Percentiles rank a stretch among this genome's conserved stretches.
These are phyloP conservation scores for Cutaneotrichosporon daszewskae DNA, from an alignment of 1,284 basidiomycete genomes.

Conservation along the genomic window DNA sequence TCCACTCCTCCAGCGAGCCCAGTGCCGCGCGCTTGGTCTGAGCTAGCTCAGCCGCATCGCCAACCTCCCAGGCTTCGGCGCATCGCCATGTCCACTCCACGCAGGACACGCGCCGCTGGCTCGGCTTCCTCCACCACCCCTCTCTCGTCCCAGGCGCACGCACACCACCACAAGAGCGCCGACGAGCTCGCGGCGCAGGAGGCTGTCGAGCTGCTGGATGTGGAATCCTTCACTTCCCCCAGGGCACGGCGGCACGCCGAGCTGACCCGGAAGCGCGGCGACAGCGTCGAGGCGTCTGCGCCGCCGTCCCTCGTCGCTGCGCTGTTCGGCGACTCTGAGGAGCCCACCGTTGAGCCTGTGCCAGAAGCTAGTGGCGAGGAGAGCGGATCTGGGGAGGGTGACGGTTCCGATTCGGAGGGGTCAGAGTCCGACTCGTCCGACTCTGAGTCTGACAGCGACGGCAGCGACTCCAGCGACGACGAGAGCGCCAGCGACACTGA, in stretches of 20 bases:
- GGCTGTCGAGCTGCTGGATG: conserved; percentile 20
- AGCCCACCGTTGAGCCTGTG: too few species aligned
- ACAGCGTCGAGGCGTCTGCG: neutral
- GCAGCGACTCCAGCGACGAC: conserved; percentile 2
- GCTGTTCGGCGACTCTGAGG: neutral
- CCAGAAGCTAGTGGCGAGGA: conserved; percentile 1
- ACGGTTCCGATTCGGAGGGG: neutral
- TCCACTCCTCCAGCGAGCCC: too few species aligned
- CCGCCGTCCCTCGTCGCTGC: neutral
- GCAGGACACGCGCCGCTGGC: neutral
- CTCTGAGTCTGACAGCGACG: conserved; percentile 5
- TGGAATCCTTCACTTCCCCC: conserved; percentile 3
- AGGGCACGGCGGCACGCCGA: conserved; percentile 11
- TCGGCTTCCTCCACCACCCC: conserved; percentile 1
- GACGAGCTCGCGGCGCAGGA: conserved; percentile 32
- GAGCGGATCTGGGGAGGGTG: too few species aligned
- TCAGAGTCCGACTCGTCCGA: neutral
- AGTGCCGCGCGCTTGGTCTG: too few species aligned
- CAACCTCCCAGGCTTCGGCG: too few species aligned
- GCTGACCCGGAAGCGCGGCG: conserved; percentile 7
- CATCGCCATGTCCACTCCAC: conserved; percentile 12
- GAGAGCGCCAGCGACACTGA: conserved; percentile 8
- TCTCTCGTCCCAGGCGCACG: conserved; percentile 2
- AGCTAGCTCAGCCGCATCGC: too few species aligned
- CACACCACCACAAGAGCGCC: conserved; percentile 27